Evolutionary conservation across 2,329 filamentous ascomycete genomes (phyloP).

Genomic region (Phialophora macrospora): DNA sequence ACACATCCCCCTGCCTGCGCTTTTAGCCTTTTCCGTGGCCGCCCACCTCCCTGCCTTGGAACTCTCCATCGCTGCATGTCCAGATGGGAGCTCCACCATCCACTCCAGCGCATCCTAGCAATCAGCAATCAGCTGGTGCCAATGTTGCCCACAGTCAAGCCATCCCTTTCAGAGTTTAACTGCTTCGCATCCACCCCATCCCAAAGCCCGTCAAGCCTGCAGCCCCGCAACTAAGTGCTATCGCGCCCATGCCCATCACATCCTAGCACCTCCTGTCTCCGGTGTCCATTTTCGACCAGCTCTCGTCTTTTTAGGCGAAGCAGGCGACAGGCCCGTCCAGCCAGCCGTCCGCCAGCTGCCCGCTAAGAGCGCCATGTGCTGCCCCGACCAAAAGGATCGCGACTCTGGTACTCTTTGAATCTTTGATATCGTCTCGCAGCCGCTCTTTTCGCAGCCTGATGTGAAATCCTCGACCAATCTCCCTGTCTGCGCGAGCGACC

Average conservation of each 20-base stretch:
- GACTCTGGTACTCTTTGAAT: conserved; percentile 31
- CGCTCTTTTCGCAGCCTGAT: conserved; percentile 35
- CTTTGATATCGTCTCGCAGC: conserved; percentile 35
- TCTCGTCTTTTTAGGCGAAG: conserved; percentile 39
- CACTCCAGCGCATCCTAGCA: conserved; percentile 7
- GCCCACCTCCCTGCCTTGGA: conserved; percentile 15
- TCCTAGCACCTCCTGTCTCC: conserved; percentile 36
- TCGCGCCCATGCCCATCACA: conserved; percentile 31
- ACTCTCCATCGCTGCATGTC: conserved; percentile 11
- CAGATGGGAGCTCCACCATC: conserved; percentile 6
- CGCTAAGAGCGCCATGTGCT: conserved; percentile 41
- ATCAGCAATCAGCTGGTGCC: conserved; percentile 19
- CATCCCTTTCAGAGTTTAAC: conserved; percentile 18
- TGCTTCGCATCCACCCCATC: conserved; percentile 1
- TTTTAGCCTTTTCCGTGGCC: neutral
- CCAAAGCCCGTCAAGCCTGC: conserved; percentile 12
- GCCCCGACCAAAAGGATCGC: conserved; percentile 39
- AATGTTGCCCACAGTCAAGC: neutral
- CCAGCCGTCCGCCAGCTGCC: conserved; percentile 41
- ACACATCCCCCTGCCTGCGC: neutral
- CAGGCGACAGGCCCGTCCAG: conserved; percentile 43
- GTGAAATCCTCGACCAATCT: conserved; percentile 10
- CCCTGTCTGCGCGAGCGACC: neutral
- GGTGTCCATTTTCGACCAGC: conserved; percentile 35
- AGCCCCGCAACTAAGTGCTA: conserved; percentile 11